Conservation (phyloP, 176 grass and related monocot genomes). For the Raddia guianensis region DNA sequence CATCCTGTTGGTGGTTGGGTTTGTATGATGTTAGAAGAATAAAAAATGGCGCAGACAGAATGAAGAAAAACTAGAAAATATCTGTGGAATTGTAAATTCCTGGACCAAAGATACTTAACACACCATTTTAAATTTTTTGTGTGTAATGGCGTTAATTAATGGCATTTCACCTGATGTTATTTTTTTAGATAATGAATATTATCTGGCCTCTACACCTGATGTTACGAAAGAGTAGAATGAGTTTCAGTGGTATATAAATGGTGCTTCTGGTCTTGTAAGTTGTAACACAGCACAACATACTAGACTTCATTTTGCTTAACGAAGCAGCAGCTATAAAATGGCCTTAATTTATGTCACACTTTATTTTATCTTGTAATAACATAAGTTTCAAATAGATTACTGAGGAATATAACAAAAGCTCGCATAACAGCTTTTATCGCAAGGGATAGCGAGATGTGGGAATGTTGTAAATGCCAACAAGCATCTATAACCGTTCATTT, state of each 20-base stretch:
- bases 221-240: not conserved
- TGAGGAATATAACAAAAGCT: not conserved
- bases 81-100: not conserved
- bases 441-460: not conserved
- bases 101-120: not conserved
- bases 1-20: conserved; percentile 61
- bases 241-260: not conserved
- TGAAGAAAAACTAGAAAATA: not conserved
- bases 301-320: not conserved
- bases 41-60: not conserved
- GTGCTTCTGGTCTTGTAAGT: not conserved
- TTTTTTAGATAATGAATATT: too few species aligned
- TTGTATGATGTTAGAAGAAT: conserved; percentile 35
- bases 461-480: not conserved
- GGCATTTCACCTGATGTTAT: not conserved
- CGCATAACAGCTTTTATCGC: not conserved
- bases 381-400: not conserved
- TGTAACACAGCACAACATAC: not conserved
- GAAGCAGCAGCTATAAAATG: not conserved
- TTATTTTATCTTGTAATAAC: conserved; percentile 1
- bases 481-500: not conserved
- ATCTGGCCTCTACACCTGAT: not conserved
- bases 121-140: not conserved
- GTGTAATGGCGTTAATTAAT: not conserved
- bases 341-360: not conserved